Conservation (phyloP, 768 basidiomycete species). For the Pisolithus tinctorius region DNA sequence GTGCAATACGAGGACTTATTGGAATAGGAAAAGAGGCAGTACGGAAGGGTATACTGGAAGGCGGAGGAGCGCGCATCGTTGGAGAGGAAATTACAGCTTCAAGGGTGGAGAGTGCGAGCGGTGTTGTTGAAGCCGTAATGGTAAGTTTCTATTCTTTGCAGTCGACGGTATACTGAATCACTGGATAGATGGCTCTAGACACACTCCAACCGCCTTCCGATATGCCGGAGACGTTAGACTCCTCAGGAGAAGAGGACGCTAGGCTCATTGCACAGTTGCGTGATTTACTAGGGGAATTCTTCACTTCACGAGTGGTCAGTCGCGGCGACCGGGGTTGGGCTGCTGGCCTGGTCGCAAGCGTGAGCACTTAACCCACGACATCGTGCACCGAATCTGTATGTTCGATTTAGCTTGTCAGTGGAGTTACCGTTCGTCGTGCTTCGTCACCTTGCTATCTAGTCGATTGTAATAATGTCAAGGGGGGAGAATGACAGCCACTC, state of each 20-base stretch:
- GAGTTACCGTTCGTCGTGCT: neutral
- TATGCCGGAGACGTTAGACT: constrained; percentile 53
- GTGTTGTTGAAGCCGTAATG: constrained; percentile 55
- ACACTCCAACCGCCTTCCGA: constrained; percentile 53
- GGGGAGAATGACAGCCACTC: too few species aligned
- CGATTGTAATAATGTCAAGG: neutral
- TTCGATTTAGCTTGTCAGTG: neutral
- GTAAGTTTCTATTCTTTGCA: constrained; percentile 26
- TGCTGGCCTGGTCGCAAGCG: constrained; percentile 40
- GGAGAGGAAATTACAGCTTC: constrained; percentile 52
- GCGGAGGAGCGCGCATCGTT: constrained; percentile 70
- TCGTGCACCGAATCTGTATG: neutral
- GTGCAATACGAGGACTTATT: constrained; percentile 81
- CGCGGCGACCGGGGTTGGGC: constrained; percentile 61
- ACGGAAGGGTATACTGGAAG: constrained; percentile 73
- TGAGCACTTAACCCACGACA: constrained; percentile 14
- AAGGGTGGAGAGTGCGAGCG: constrained; percentile 28
- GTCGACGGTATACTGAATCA: neutral
- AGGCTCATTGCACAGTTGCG: constrained; percentile 40
- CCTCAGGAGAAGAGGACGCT: constrained; percentile 40
- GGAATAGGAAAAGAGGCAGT: constrained; percentile 84
- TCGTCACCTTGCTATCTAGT: neutral
- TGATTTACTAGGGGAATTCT: constrained; percentile 54
- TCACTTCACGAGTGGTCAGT: constrained; percentile 43
- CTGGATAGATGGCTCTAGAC: constrained; percentile 50